Base-by-base conservation (phyloP, 2,329 filamentous ascomycete genomes). In the Fusarium torulosum region DNA sequence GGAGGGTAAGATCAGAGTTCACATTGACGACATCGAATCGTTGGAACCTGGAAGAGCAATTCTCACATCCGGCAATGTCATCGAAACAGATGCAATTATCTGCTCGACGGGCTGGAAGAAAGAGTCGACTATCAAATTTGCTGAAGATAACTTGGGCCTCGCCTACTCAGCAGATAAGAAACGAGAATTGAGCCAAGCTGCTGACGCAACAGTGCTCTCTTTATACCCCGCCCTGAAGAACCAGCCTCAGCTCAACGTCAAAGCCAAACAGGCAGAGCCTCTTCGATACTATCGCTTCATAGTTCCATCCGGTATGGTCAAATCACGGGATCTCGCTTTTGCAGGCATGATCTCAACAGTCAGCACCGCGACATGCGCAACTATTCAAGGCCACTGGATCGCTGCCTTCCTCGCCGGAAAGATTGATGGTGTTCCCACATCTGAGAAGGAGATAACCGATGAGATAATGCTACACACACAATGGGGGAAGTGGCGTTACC, bases 401-500 rank as follows among this genome's bases (percentile, higher is more conserved):
- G 78, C 83, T 0, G 87, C 88, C 0, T 90, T 86, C 67, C 77
- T 91, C 10, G 79, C 83, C 29, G 80, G 79, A n/a, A 78, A 80
- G 31, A 74, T 90, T 7, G 75, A 79, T 10, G 69, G 79, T 4
- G 59, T 64, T 0, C 68, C 75, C 0, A 5, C 59, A 0, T 57
- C 63, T 75, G 73, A 87, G 3, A 77, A 80, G 4, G 66, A 74
- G 37, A 67, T 85, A 7, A 77, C 74, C n/a, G 81, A 83, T 55
- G 84, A 90, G 67, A 86, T 89, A 0, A 84, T 89, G 44, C 78
- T 93, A 23, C 83, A 90, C 71, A 88, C 84, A 1, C 86, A 90
- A 44, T 95, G 90, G 75, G 89, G 89, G 2, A 86, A 84, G 59
- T 90, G 89, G 85, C 83, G 91, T n/a, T 91, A 91, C 66, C 87